Evolutionary conservation across 2,329 filamentous ascomycete species (phyloP).

Genomic region (Hymenoscyphus scutula): DNA sequence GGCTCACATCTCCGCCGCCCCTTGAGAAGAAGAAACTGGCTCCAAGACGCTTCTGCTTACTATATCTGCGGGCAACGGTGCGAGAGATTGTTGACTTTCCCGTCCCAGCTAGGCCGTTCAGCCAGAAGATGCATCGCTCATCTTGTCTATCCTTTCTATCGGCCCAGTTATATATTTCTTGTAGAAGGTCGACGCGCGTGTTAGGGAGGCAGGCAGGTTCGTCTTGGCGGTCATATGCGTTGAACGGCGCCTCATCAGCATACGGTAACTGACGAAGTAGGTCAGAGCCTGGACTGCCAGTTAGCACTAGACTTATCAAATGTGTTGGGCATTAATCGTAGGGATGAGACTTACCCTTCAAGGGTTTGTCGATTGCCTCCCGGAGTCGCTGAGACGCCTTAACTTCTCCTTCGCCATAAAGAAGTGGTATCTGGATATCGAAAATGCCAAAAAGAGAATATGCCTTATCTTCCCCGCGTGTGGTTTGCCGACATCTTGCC

Average conservation of each 20-base stretch:
- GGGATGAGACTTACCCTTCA: neutral
- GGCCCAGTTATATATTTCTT: no score
- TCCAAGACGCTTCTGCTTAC: slow-evolving; percentile 27
- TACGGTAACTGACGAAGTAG: neutral
- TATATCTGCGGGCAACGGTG: slow-evolving; percentile 23
- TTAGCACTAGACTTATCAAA: neutral
- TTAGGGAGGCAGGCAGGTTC: no score
- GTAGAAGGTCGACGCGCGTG: no score
- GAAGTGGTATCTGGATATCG: slow-evolving; percentile 42
- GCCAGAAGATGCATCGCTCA: slow-evolving; percentile 31
- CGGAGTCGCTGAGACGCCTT: slow-evolving; percentile 38
- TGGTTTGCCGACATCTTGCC: slow-evolving; percentile 39
- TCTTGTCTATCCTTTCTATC: no score
- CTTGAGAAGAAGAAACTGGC: no score
- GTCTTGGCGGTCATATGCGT: no score
- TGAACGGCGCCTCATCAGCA: no score
- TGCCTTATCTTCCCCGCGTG: slow-evolving; percentile 41
- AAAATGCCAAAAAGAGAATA: slow-evolving; percentile 47
- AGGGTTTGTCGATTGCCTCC: slow-evolving; percentile 24
- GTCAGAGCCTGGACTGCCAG: neutral
- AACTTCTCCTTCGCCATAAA: slow-evolving; percentile 39
- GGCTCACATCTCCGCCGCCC: slow-evolving; percentile 22
- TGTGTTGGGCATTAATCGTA: neutral
- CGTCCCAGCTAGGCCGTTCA: slow-evolving; percentile 36
- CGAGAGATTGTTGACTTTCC: slow-evolving; percentile 15